phyloP scores from a whole-genome alignment of 225 moss, liverwort and hornwort genomes.

The Pseudisothecium myosuroides region DNA sequence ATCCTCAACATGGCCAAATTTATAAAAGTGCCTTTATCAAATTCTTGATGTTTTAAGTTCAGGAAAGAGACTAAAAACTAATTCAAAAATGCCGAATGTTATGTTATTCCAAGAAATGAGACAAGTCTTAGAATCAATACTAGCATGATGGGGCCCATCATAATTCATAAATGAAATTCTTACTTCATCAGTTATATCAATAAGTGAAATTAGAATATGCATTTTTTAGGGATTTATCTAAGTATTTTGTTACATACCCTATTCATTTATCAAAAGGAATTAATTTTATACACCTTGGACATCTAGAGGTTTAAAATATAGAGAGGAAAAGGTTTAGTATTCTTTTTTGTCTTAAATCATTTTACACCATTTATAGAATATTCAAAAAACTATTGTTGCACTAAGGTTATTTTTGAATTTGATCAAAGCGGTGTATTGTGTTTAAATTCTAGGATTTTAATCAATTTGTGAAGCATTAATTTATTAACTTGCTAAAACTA shows the following conservation, averaged over 20 bases:
- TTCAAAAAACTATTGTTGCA: neutral
- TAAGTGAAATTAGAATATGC: neutral
- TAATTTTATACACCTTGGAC: no score
- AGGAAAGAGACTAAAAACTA: neutral
- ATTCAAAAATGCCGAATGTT: neutral
- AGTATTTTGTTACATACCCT: no score
- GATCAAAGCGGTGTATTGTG: accelerated
- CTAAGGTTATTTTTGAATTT: neutral
- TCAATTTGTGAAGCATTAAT: neutral
- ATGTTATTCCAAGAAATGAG: neutral
- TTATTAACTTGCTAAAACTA: accelerated
- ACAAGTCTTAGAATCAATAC: neutral
- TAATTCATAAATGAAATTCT: neutral
- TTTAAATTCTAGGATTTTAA: neutral
- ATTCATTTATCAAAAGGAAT: no score
- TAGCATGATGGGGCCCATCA: neutral
- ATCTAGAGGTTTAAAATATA: neutral
- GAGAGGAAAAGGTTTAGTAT: accelerated
- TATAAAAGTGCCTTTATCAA: neutral
- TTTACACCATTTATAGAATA: neutral
- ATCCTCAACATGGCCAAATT: neutral
- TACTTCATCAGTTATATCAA: neutral
- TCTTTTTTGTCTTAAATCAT: neutral
- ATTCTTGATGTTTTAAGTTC: neutral
- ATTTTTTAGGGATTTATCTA: neutral